phyloP scores from a whole-genome alignment of 2,329 filamentous ascomycete genomes.

The Phyllosticta capitalensis region DNA sequence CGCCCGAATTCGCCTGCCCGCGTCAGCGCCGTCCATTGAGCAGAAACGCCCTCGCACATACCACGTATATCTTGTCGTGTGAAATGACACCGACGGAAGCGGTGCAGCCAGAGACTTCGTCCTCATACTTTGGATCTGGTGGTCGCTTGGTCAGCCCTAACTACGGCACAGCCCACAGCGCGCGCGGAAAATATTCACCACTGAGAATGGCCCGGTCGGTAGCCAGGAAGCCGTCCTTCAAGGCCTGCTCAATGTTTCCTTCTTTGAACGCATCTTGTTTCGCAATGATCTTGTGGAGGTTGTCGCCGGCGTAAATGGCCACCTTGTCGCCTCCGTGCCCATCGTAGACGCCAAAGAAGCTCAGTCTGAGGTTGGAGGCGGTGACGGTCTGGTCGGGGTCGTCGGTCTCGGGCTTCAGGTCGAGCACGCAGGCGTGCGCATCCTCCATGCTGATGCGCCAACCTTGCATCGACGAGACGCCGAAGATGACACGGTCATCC shows the following conservation, averaged over 20 bases:
- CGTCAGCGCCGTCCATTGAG: conserved; percentile 14
- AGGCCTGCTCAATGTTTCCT: conserved; percentile 84
- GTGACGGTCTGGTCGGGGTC: conserved; percentile 43
- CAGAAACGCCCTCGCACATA: conserved; percentile 44
- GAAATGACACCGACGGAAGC: conserved; percentile 86
- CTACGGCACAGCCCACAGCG: conserved; percentile 7
- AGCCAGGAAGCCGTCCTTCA: conserved; percentile 95
- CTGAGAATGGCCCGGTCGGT: conserved; percentile 93
- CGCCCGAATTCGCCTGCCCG: conserved; percentile 82
- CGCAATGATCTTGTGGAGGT: conserved; percentile 87
- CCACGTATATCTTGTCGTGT: conserved; percentile 86
- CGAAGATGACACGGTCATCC: conserved; percentile 88
- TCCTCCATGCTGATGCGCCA: conserved; percentile 99
- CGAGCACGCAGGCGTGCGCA: conserved; percentile 80
- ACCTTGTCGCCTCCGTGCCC: conserved; percentile 97
- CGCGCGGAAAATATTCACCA: conserved; percentile 47
- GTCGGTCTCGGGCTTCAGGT: conserved; percentile 59
- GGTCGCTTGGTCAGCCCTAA: conserved; percentile 20
- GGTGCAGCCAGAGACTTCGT: conserved; percentile 96
- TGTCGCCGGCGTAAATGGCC: conserved; percentile 80
- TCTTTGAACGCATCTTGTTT: conserved; percentile 91
- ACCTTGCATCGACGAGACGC: conserved; percentile 97
- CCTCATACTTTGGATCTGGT: conserved; percentile 91
- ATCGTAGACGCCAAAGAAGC: conserved; percentile 97
- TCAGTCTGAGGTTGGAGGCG: conserved; percentile 62